Evolutionary conservation across 108 stramenopile genomes (phyloP), one percentile per base, ranked within the genome.

Genomic region (Pseudonitzschia pungens): DNA sequence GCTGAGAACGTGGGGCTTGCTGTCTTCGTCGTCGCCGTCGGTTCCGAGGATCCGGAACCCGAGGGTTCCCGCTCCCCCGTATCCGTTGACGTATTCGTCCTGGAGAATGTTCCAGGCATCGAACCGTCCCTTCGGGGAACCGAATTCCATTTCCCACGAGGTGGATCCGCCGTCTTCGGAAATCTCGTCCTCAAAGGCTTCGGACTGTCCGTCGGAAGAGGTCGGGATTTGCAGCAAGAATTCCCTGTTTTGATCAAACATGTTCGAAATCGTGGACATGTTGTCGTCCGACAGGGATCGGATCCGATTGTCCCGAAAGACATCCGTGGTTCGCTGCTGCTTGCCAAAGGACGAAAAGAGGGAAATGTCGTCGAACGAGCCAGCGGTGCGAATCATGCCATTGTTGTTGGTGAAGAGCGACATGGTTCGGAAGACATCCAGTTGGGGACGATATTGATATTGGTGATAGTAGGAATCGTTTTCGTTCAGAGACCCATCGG

Each of bases 31-130:
- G 52, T 87, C 80, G 26, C 80, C 85, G 21, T 72, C 75, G 0
- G 92, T 93, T 28, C 92, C 92, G 20, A 93, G 52, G 40, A 93
- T 93, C 43, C 60, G 71, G 82, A 93, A 93, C 8, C 77, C 83
- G 20, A 85, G 56, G 0, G 86, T 81, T 21, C 86, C 86, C n/a
- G 80, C 81, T 41, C 83, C 87, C 12, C 91, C 91, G 63, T 89
- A 92, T 18, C 87, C 91, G 31, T 79, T 81, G 18, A 72, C 87
- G 67, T 92, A 88, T 50, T 89, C 89, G 73, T 92, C 89, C 62
- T 80, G 74, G 32, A 92, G 67, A 12, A 89, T 82, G 50, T 86
- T 85, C 91, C 91, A 92, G 1, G 87, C 75, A 69, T 92, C 87
- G 58, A 77, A 86, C 22, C 78, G 36, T 15, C 31, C 40, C 2